phyloP scores from a whole-genome alignment of 352 stramenopile genomes.

The Saprolegnia diclina region DNA sequence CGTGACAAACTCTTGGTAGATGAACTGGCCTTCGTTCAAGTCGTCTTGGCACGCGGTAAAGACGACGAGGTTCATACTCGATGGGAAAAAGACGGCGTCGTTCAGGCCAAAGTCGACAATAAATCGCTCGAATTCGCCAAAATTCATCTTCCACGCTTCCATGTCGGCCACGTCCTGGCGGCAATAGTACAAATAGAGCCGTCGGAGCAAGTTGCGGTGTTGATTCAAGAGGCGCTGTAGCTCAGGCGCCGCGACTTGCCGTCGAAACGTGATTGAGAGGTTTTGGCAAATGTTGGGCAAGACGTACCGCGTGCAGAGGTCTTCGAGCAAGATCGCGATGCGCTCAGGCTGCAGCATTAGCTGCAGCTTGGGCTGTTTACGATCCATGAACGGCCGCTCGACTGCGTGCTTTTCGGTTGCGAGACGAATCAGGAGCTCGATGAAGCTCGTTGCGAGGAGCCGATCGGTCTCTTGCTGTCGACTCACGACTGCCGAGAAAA shows the following conservation, averaged over 20 bases:
- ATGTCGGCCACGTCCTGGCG: conserved; percentile 11
- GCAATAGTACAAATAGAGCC: conserved; percentile 22
- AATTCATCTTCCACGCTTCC: conserved; percentile 24
- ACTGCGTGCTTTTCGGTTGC: conserved; percentile 1
- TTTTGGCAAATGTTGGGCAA: conserved; percentile 25
- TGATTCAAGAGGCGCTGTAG: conserved; percentile 12
- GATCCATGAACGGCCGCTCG: neutral
- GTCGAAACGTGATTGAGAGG: conserved; percentile 12
- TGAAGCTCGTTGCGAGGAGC: neutral
- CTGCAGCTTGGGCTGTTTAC: neutral
- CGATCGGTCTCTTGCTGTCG: neutral
- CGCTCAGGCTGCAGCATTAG: neutral
- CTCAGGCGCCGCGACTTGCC: conserved; percentile 24
- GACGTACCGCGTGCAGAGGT: conserved; percentile 5
- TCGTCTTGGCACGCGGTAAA: conserved; percentile 25
- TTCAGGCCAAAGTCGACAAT: conserved; percentile 20
- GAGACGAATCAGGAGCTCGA: conserved; percentile 18
- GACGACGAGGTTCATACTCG: conserved; percentile 17
- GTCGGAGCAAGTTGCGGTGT: conserved; percentile 24
- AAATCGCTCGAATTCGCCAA: conserved; percentile 19
- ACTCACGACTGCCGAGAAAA: neutral
- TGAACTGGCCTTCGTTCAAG: conserved; percentile 23
- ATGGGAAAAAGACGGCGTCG: conserved; percentile 17
- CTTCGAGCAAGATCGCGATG: conserved; percentile 11
- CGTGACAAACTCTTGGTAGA: conserved; percentile 26